Percentiles rank a stretch among this genome's conserved stretches.
phyloP scores from a whole-genome alignment of 192 early-diverging fungal species.

The Linnemannia elongata region DNA sequence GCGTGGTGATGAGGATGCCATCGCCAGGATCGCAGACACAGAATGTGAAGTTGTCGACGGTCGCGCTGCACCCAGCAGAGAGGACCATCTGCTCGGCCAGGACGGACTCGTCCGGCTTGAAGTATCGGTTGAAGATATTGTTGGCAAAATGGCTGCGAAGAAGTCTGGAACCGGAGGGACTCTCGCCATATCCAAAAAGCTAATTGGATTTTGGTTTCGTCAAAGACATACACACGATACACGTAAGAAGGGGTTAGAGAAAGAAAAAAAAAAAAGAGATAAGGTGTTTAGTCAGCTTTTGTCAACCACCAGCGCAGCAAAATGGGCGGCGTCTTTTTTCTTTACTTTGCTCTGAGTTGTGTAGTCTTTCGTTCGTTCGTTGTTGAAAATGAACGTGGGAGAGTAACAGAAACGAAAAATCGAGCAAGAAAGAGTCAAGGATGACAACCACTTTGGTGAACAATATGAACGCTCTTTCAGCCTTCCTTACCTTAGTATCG shows the following conservation, averaged over 20 bases:
- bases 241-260: background rate
- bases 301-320: background rate
- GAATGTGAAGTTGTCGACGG: conserved; percentile 74
- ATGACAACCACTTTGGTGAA: background rate
- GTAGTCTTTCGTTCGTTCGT: background rate
- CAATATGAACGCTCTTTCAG: background rate
- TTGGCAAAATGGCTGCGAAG: conserved; percentile 72
- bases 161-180: conserved; percentile 65
- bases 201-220: conserved; percentile 5
- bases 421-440: background rate
- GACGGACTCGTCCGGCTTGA: conserved; percentile 63
- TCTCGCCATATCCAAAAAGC: conserved; percentile 59
- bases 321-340: background rate
- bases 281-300: conserved; percentile 3
- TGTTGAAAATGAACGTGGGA: background rate
- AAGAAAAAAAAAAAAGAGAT: background rate
- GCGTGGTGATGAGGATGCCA: conserved; percentile 78
- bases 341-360: background rate
- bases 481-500: conserved; percentile 25
- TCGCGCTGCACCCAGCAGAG: conserved; percentile 75
- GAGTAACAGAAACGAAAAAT: background rate
- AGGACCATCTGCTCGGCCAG: conserved; percentile 68
- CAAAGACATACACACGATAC: background rate
- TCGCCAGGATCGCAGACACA: conserved; percentile 79
- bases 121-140: conserved; percentile 75